Evolutionary conservation across 2,329 filamentous ascomycete genomes (phyloP).

Genomic region (Cadophora malorum): DNA sequence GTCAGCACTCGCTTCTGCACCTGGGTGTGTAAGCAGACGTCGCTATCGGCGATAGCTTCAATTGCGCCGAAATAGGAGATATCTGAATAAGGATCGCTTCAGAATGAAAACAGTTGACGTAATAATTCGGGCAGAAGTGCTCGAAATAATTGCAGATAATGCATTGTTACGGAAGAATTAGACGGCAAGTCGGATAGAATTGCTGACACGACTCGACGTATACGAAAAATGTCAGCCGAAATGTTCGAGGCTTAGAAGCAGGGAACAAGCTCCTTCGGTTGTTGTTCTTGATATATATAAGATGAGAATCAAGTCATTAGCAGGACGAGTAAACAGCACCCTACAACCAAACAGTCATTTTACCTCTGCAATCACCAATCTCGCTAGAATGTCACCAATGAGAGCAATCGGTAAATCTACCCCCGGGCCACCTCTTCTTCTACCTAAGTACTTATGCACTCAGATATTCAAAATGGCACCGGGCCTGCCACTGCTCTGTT

Average conservation of each 20-base stretch:
- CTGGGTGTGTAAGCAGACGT: neutral
- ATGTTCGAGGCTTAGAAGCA: neutral
- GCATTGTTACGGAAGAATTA: neutral
- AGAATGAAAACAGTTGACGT: neutral
- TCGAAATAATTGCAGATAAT: neutral
- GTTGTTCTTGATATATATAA: neutral
- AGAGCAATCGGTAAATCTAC: conserved; percentile 8
- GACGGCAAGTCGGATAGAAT: neutral
- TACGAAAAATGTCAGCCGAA: neutral
- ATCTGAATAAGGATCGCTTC: neutral
- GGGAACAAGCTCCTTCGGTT: neutral
- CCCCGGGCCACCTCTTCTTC: neutral
- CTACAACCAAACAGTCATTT: neutral
- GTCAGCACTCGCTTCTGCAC: conserved; percentile 8
- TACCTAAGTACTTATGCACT: conserved; percentile 1
- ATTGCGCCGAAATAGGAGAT: conserved; percentile 5
- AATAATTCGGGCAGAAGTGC: neutral
- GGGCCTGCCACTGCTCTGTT: conserved; percentile 63
- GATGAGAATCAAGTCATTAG: neutral
- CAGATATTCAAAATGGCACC: conserved; percentile 58
- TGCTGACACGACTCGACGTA: neutral
- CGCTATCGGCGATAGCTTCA: neutral
- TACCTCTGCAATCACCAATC: neutral
- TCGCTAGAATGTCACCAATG: conserved; percentile 11
- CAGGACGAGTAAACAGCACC: neutral